A percentile compares a stretch with the other conserved stretches of the same genome.
Conservation (phyloP, 345 rosid genomes). For the Cardamine chenopodiifolia region DNA sequence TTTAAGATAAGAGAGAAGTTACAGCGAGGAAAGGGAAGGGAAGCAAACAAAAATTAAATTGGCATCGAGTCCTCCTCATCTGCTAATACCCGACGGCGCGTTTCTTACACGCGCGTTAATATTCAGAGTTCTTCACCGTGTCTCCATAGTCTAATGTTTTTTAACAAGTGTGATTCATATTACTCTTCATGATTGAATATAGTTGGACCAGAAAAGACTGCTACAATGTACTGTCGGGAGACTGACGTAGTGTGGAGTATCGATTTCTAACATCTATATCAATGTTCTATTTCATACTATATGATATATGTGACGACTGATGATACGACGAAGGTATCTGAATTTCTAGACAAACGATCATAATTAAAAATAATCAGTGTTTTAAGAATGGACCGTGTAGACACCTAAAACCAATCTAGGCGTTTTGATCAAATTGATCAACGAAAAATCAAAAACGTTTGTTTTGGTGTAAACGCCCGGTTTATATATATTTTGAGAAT, state of each 20-base stretch:
- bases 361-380: not conserved
- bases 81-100: constrained; percentile 33
- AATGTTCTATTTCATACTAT: not conserved
- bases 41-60: constrained; percentile 29
- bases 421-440: not conserved
- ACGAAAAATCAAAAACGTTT: not conserved
- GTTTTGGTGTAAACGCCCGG: not conserved
- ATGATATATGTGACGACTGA: not conserved
- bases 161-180: not conserved
- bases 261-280: not conserved
- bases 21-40: constrained; percentile 7
- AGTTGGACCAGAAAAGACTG: not conserved
- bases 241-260: not conserved
- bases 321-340: not conserved
- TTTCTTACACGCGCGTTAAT: not conserved
- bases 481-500: not conserved
- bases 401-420: not conserved
- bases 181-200: not conserved
- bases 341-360: not conserved
- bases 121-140: not conserved
- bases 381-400: not conserved
- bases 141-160: not conserved
- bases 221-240: not conserved
- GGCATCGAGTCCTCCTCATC: not conserved
- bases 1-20: constrained; percentile 8